phyloP scores from a whole-genome alignment of 257 asterid genomes.

The Plantago elongata region DNA sequence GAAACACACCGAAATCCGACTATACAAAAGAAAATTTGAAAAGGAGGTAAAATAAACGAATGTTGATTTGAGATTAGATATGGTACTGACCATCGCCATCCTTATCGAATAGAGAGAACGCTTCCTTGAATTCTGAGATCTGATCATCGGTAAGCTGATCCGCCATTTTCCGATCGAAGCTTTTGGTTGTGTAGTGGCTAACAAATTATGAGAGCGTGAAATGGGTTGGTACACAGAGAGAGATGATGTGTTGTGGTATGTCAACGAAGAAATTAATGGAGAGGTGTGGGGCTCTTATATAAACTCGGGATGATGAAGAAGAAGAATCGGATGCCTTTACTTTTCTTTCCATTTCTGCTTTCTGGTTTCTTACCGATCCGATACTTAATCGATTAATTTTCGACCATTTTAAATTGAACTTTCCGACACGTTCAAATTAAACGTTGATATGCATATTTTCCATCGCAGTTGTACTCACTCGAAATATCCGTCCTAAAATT shows the following conservation, averaged over 20 bases:
- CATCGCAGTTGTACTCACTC: too few relatives aligned
- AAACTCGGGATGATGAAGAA: neutral
- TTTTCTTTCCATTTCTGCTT: neutral
- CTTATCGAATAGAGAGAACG: constrained; percentile 61
- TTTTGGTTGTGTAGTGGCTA: neutral
- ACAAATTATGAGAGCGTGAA: neutral
- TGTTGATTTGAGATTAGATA: neutral
- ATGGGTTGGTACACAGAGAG: neutral
- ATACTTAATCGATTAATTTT: too few relatives aligned
- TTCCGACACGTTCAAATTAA: too few relatives aligned
- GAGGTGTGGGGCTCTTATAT: neutral
- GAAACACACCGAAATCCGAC: neutral
- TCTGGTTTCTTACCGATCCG: neutral
- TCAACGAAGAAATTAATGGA: neutral
- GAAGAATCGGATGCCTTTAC: constrained; percentile 11
- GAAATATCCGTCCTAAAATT: too few relatives aligned
- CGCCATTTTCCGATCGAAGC: constrained; percentile 29
- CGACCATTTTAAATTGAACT: too few relatives aligned
- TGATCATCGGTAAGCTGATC: constrained; percentile 65
- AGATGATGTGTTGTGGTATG: neutral
- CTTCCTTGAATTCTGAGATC: constrained; percentile 70
- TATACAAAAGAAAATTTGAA: neutral
- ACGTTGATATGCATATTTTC: too few relatives aligned
- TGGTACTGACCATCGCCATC: constrained; percentile 49
- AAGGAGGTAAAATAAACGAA: neutral